Base-by-base conservation (phyloP, 352 stramenopile genomes). In the Thalassiosira exigua region DNA sequence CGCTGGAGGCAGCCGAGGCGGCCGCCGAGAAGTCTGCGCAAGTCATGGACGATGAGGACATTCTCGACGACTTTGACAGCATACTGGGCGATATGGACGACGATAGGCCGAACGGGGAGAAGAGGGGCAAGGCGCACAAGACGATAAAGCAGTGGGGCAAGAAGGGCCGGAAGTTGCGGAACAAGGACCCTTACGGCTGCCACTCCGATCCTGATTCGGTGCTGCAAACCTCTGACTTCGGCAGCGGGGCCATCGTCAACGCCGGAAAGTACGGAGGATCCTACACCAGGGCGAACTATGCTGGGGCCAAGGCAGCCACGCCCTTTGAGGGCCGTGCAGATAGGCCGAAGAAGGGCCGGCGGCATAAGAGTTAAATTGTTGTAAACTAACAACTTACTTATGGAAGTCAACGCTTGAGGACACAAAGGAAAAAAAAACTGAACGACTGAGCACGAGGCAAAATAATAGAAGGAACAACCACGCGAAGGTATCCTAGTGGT, bases 111-210 rank as follows among this genome's bases (percentile, higher is more conserved):
- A 67, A 61, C n/a, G 69, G 66, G 30, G 75, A 78, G 0, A 87
- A 87, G 46, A 32, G 81, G 56, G 76, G 75, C 0, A 89, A 91
- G 24, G 42, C 69, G 36, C 82, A 90, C 67, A 89, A 89, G 39
- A 68, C 65, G 2, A 79, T 77, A 30, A 83, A 83, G 75, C 95
- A 96, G 64, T 97, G 97, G 86, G 97, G 96, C 7, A 98, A 98
- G 67, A 99, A 99, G 83, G 95, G 95, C 33, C 90, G 95, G 14
- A 99, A 99, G 86, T 86, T 95, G 17, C 90, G 96, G 32, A 96
- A 99, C 65, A 98, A 98, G 81, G 98, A 98, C 85, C 97, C 97
- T 36, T 99, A 99, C 84, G 87, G 87, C 26, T 93, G 87, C 53
- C 84, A 93, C 67, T 77, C 75, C 14, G 83, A 84, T 52, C 81